These are phyloP conservation scores for Phytophthora boehmeriae DNA, from an alignment of 352 stramenopile genomes.

Conservation along the genomic window DNA sequence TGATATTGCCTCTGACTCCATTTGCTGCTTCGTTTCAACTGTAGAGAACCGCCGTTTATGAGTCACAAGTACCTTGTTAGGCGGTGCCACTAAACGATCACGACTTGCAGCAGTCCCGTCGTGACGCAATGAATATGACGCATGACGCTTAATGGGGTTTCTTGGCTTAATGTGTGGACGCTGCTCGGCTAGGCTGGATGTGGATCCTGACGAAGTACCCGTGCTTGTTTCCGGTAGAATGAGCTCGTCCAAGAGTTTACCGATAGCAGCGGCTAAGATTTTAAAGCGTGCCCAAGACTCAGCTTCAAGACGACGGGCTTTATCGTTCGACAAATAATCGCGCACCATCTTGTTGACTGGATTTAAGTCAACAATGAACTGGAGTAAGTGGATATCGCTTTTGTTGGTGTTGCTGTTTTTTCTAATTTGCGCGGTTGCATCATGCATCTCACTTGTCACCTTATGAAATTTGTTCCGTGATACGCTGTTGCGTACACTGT, in stretches of 20 bases:
- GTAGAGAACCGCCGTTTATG: constrained; percentile 14
- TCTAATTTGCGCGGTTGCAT: constrained; percentile 4
- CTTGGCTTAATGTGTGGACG: constrained; percentile 14
- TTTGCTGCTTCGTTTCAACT: neutral
- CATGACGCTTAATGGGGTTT: constrained; percentile 13
- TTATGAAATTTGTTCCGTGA: constrained; percentile 12
- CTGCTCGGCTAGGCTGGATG: neutral
- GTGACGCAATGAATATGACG: constrained; percentile 9
- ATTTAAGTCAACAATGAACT: constrained; percentile 68
- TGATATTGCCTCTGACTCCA: no score
- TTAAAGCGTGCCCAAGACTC: constrained; percentile 65
- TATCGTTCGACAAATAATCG: constrained; percentile 35
- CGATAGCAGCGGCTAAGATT: constrained; percentile 35
- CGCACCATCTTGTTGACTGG: constrained; percentile 62
- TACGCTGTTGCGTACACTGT: constrained; percentile 19
- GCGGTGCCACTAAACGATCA: neutral
- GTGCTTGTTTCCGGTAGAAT: constrained; percentile 20
- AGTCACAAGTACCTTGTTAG: neutral
- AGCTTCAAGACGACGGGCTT: constrained; percentile 42
- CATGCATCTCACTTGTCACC: constrained; percentile 5
- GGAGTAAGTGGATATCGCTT: constrained; percentile 24
- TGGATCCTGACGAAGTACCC: neutral
- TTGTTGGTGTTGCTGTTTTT: constrained; percentile 3
- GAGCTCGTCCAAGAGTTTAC: constrained; percentile 44
- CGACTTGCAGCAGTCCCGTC: constrained; percentile 1